A percentile compares a stretch with the other conserved stretches of the same genome.
These are phyloP conservation scores for Phellopilus nigrolimitatus DNA, from an alignment of 1,284 basidiomycete species.

Conservation along the genomic window DNA sequence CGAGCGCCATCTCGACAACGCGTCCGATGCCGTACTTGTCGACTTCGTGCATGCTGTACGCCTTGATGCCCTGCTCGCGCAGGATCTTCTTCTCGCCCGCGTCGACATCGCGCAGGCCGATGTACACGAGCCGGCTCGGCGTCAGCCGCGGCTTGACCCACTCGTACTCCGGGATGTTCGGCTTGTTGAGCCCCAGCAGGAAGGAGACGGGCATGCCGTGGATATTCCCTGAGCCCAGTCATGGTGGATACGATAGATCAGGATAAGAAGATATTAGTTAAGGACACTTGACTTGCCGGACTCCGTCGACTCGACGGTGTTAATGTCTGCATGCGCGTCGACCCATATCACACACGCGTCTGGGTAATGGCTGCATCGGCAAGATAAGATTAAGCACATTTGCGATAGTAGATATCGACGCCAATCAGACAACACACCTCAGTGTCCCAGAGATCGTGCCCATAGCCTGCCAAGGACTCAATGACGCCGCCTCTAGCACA, in stretches of 20 bases:
- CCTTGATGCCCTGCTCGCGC: constrained; percentile 84
- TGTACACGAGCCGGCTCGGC: constrained; percentile 81
- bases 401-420: constrained; percentile 2
- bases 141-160: constrained; percentile 78
- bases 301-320: constrained; percentile 81
- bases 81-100: constrained; percentile 86
- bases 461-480: constrained; percentile 65
- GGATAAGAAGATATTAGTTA: constrained; percentile 42
- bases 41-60: constrained; percentile 97
- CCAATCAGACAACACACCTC: constrained; percentile 40
- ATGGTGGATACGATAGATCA: constrained; percentile 12
- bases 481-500: neutral
- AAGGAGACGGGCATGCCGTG: constrained; percentile 99
- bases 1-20: constrained; percentile 93
- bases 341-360: constrained; percentile 90
- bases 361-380: constrained; percentile 50
- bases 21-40: constrained; percentile 95
- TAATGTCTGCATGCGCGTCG: constrained; percentile 93
- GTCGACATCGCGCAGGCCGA: constrained; percentile 94
- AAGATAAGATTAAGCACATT: constrained; percentile 18
- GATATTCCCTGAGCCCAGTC: constrained; percentile 75
- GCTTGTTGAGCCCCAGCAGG: constrained; percentile 68
- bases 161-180: constrained; percentile 54
- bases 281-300: constrained; percentile 42
- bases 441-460: constrained; percentile 85